Evolutionary conservation across 805 yeast species (phyloP), one percentile per base, ranked within the genome.

Genomic region (Nakazawaea peltata): DNA sequence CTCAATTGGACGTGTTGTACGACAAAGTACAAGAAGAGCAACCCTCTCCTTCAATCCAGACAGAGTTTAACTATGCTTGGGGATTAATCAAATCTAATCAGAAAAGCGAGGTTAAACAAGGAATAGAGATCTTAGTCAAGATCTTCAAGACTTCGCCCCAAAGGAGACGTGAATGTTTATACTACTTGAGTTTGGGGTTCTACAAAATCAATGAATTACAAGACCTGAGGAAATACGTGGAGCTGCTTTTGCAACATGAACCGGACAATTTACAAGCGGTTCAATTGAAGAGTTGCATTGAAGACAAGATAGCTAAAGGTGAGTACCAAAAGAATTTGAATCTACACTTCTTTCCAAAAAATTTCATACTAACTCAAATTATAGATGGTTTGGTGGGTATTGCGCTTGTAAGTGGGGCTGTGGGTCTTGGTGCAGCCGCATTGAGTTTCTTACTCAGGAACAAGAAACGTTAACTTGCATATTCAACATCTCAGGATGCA

Each of bases 1-100:
- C 80, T 38, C 94, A 90, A 49, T 67, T 92, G 28, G 79, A 74
- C 12, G 71, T 87, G 1, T 69, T 92, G 21, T 78, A 74, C 43
- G 71, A 77, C 46, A 95, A 86, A 49, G 86, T 84, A 27, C 72
- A 76, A 19, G 65, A 80, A 1, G 97, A 92, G 53, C 78, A 82
- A 22, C 94, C 92, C 4, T 64, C 70, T 26, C 87, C 85, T 0
- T 69, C 88, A 0, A 69, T 83, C 0, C 97, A 87, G 55, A 80
- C 96, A 2, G 73, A 77, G 39, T 92, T 92, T 69, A 92, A 94
- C 57, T 84, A 83, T 48, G 94, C 97, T 0, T 92, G 99, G 98
- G 98, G 94, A 3, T 64, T 92, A 33, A 74, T 94, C 43, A 88
- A 86, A 54, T 77, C 94, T 2, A 52, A 57, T 33, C 65, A 68